Percentiles rank a stretch among this genome's conserved stretches.
These are phyloP conservation scores for Blastocystis hominis DNA, from an alignment of 352 stramenopile species.

Conservation along the genomic window DNA sequence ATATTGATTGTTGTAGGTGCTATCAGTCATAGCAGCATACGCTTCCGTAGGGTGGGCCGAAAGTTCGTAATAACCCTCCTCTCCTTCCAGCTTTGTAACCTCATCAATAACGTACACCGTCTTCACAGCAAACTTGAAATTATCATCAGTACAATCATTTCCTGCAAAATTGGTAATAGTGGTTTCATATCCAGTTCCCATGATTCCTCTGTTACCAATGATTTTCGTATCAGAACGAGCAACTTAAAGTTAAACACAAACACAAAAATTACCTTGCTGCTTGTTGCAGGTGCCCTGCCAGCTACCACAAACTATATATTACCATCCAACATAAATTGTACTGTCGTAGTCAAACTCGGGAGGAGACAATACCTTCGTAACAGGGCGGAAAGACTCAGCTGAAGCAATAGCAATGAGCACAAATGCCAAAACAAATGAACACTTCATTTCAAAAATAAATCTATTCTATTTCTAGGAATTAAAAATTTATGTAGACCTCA, in stretches of 20 bases:
- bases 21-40: neutral
- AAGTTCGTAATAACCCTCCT: neutral
- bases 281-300: neutral
- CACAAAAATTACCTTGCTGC: neutral
- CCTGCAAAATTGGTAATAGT: neutral
- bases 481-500: neutral
- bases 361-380: constrained; percentile 33
- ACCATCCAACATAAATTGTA: neutral
- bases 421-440: neutral
- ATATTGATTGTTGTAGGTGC: neutral
- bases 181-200: neutral
- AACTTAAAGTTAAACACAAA: neutral
- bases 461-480: neutral
- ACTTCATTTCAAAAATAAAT: neutral
- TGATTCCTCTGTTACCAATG: constrained; percentile 26
- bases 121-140: neutral
- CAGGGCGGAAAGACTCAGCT: constrained; percentile 17
- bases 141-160: constrained; percentile 2
- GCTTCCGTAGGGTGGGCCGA: neutral
- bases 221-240: neutral
- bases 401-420: neutral
- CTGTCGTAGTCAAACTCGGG: constrained; percentile 17
- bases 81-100: neutral
- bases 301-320: constrained; percentile 35
- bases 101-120: neutral